Percentiles rank a stretch among this genome's conserved stretches.
Evolutionary conservation across 345 rosid species (phyloP).

Genomic region (Aegle marmelos): DNA sequence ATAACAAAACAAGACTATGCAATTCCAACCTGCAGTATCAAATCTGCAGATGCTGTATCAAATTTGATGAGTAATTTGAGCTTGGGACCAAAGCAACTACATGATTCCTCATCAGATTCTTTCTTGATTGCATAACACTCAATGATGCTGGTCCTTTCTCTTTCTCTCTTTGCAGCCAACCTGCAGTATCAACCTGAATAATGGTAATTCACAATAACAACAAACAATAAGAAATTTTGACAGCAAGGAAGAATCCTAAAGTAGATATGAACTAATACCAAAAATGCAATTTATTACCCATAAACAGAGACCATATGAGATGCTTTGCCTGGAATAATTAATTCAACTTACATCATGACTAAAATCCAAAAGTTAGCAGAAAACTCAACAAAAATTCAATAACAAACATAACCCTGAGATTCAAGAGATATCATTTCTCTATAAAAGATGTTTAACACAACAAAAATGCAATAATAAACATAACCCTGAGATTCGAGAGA

Average conservation of each 20-base stretch:
- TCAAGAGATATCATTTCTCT: too few relatives aligned
- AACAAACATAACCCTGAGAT: background rate
- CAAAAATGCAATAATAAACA: too few relatives aligned
- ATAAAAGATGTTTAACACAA: too few relatives aligned
- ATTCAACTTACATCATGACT: background rate
- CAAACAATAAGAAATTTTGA: background rate
- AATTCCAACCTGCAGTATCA: too few relatives aligned
- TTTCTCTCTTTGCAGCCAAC: conserved; percentile 88
- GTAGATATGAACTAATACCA: background rate
- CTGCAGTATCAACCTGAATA: conserved; percentile 91
- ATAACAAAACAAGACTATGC: too few relatives aligned
- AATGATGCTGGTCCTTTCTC: conserved; percentile 93
- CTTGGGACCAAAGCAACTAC: conserved; percentile 85
- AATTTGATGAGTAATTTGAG: too few relatives aligned
- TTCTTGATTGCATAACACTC: conserved; percentile 92
- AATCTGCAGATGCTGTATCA: too few relatives aligned
- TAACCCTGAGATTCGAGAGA: too few relatives aligned
- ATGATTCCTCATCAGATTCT: conserved; percentile 93
- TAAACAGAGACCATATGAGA: background rate
- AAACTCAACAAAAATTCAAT: background rate
- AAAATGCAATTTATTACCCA: background rate
- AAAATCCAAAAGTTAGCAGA: background rate
- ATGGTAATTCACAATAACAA: conserved; percentile 7
- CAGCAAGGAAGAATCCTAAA: background rate
- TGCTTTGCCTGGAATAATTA: background rate